Evolutionary conservation across 2,329 filamentous ascomycete species (phyloP).

Genomic region (Talaromyces amestolkiae): DNA sequence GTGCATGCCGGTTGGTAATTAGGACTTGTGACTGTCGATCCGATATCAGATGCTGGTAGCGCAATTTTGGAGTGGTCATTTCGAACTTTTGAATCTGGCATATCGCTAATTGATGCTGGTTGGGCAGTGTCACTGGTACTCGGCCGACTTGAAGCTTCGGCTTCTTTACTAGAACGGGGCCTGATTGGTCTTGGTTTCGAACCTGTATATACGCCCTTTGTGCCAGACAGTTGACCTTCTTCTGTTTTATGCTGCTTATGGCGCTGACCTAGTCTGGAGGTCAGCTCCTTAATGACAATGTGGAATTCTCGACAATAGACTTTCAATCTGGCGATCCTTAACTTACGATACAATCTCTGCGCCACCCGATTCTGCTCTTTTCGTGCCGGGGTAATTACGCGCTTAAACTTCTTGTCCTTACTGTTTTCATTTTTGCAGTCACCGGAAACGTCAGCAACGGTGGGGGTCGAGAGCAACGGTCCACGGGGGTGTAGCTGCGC

Average conservation of each 20-base stretch:
- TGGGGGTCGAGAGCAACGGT: background rate
- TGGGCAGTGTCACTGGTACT: background rate
- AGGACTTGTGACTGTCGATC: background rate
- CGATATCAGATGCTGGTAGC: background rate
- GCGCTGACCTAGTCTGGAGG: background rate
- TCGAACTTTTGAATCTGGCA: too few species aligned
- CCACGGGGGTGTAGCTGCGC: background rate
- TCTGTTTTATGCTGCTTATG: background rate
- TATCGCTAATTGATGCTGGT: background rate
- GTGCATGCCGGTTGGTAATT: background rate
- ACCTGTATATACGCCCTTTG: background rate
- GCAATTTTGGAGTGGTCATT: background rate
- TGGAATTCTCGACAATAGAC: background rate
- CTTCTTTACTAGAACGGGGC: background rate
- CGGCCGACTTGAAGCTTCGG: background rate
- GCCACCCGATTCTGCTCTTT: constrained; percentile 16
- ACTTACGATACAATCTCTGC: constrained; percentile 15
- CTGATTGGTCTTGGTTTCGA: background rate
- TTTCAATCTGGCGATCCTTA: background rate
- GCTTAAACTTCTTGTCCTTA: background rate
- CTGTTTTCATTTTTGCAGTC: background rate
- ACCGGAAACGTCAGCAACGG: background rate
- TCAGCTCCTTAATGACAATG: background rate
- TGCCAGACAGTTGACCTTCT: background rate
- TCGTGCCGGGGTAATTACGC: constrained; percentile 11